Conservation (phyloP, 78 protist species). For the Tieghemostelium lacteum region DNA sequence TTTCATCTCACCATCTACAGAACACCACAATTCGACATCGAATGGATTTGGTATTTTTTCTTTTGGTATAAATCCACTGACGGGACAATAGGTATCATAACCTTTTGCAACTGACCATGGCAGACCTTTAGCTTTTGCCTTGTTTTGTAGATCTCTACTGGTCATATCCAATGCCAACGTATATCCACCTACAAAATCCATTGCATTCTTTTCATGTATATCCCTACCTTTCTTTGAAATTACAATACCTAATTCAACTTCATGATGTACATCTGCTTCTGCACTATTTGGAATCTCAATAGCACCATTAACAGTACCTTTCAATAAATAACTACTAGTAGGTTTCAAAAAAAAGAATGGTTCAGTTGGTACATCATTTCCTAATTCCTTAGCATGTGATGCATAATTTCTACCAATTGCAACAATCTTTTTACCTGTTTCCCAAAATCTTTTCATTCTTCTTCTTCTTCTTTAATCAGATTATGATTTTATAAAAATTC, state of each 20-base stretch:
- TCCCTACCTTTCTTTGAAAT: conserved; percentile 73
- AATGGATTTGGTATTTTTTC: conserved; percentile 59
- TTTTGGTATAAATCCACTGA: conserved; percentile 76
- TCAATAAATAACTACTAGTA: conserved; percentile 39
- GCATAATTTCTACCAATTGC: conserved; percentile 84
- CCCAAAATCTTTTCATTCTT: conserved; percentile 68
- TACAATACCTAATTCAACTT: conserved; percentile 81
- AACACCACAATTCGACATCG: conserved; percentile 65
- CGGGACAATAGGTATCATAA: conserved; percentile 82
- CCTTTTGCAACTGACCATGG: conserved; percentile 76
- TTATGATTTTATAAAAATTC: no score
- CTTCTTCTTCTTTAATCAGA: no score
- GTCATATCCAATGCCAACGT: conserved; percentile 80
- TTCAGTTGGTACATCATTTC: conserved; percentile 79
- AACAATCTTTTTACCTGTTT: conserved; percentile 79
- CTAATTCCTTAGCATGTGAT: conserved; percentile 83
- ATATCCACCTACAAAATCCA: conserved; percentile 80
- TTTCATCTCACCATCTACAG: conserved; percentile 73
- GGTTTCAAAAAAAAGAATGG: conserved; percentile 87
- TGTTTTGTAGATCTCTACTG: conserved; percentile 64
- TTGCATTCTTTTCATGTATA: conserved; percentile 49
- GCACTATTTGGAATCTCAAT: conserved; percentile 65
- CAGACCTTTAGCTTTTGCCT: conserved; percentile 35
- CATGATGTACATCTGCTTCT: conserved; percentile 76
- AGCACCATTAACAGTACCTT: conserved; percentile 13